A percentile compares a stretch with the other conserved stretches of the same genome.
Conservation (phyloP, 2,329 filamentous ascomycete genomes). For the Zasmidium citrigriseum region DNA sequence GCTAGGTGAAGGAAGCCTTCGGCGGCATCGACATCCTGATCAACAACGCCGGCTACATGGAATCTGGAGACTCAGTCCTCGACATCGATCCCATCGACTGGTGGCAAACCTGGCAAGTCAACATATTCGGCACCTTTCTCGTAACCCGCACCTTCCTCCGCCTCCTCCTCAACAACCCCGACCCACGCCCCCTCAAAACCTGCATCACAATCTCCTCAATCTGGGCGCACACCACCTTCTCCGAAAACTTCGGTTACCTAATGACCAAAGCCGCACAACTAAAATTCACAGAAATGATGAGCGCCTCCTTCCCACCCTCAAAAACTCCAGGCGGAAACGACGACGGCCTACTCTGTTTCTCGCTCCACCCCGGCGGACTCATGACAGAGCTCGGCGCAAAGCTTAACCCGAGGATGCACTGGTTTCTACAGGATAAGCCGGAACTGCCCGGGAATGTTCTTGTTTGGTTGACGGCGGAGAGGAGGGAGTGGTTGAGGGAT, state of each 20-base stretch:
- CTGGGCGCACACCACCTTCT: constrained; percentile 36
- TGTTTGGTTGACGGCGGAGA: neutral
- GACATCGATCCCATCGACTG: constrained; percentile 42
- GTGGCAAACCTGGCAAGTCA: constrained; percentile 46
- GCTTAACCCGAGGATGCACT: neutral
- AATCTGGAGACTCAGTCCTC: constrained; percentile 14
- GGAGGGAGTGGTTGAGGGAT: neutral
- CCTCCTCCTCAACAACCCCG: constrained; percentile 17
- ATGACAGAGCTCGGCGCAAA: neutral
- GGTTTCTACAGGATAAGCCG: neutral
- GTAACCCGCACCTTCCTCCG: constrained; percentile 46
- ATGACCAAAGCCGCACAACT: constrained; percentile 38
- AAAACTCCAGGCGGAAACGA: neutral
- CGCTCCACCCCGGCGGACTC: neutral
- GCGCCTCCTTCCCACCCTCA: neutral
- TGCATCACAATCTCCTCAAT: constrained; percentile 45
- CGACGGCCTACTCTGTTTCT: neutral
- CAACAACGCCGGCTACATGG: constrained; percentile 36
- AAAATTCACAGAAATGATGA: neutral
- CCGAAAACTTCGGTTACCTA: constrained; percentile 46
- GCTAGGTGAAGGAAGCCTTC: constrained; percentile 26
- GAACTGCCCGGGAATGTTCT: neutral
- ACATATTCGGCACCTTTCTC: constrained; percentile 47
- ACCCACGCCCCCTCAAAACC: constrained; percentile 37
- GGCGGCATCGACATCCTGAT: constrained; percentile 37